Percentiles rank a stretch among this genome's conserved stretches.
phyloP scores from a whole-genome alignment of 2,329 filamentous ascomycete genomes.

The Xylariaceae sp. region DNA sequence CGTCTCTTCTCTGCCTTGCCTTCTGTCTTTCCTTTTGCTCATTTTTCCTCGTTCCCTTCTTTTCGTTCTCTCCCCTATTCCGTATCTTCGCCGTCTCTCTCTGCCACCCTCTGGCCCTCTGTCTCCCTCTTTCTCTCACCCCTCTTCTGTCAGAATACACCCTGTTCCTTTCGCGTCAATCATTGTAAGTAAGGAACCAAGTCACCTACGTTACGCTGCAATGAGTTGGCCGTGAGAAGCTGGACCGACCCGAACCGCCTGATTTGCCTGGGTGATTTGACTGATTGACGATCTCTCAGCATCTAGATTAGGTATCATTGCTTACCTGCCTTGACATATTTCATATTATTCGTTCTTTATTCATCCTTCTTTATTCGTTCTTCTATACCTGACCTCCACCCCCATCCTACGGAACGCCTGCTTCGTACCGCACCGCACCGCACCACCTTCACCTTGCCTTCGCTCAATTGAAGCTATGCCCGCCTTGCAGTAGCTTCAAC shows the following conservation, averaged over 20 bases:
- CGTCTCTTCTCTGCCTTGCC: no score
- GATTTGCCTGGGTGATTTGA: constrained; percentile 18
- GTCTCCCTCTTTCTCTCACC: neutral
- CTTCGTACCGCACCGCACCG: no score
- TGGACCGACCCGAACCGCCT: constrained; percentile 10
- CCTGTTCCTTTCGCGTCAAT: constrained; percentile 25
- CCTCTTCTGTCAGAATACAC: neutral
- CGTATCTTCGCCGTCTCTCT: neutral
- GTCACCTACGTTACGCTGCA: neutral
- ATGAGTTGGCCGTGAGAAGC: constrained; percentile 3
- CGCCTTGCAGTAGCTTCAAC: constrained; percentile 5
- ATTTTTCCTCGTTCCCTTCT: neutral
- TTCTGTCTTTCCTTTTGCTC: neutral
- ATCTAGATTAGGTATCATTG: constrained; percentile 15
- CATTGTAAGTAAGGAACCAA: constrained; percentile 30
- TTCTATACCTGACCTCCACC: no score
- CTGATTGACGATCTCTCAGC: constrained; percentile 14
- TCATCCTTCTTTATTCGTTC: no score
- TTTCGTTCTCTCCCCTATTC: neutral
- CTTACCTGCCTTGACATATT: constrained; percentile 3
- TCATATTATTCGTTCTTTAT: no score
- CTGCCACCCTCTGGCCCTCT: neutral
- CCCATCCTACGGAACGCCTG: neutral
- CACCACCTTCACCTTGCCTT: constrained; percentile 2
- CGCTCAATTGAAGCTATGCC: neutral